phyloP scores from a whole-genome alignment of 805 yeast species.

The Kluyveromyces aestuarii region DNA sequence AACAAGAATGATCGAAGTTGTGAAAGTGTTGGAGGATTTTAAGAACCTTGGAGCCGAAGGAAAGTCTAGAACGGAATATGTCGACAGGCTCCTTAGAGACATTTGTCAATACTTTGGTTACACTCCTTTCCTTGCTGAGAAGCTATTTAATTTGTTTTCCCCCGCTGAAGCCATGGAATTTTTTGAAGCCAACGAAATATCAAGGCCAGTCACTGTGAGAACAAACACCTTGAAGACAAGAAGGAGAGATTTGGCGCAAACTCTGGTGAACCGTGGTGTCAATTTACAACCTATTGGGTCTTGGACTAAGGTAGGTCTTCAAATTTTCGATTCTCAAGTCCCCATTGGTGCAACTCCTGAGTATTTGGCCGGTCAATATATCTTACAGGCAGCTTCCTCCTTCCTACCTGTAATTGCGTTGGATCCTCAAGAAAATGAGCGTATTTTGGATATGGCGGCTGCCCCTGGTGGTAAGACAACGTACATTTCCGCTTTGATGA shows the following conservation, averaged over 20 bases:
- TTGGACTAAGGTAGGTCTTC: slow-evolving; percentile 98
- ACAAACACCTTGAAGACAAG: slow-evolving; percentile 94
- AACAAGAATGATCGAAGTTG: slow-evolving; percentile 92
- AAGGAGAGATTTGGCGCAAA: slow-evolving; percentile 92
- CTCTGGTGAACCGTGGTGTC: slow-evolving; percentile 92
- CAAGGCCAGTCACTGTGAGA: slow-evolving; percentile 93
- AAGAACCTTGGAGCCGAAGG: slow-evolving; percentile 77
- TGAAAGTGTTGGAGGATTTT: slow-evolving; percentile 88
- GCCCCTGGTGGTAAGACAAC: slow-evolving; percentile 99
- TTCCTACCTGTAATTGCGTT: slow-evolving; percentile 96
- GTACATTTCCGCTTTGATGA: slow-evolving; percentile 90
- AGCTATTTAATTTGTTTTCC: slow-evolving; percentile 80
- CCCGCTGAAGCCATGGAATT: slow-evolving; percentile 97
- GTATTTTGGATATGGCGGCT: slow-evolving; percentile 97
- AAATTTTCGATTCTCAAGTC: slow-evolving; percentile 96
- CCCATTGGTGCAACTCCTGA: slow-evolving; percentile 99
- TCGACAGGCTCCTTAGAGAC: slow-evolving; percentile 69
- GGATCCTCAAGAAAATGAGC: slow-evolving; percentile 94
- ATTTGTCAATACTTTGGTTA: slow-evolving; percentile 93
- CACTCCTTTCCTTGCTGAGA: slow-evolving; percentile 84
- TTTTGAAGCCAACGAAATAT: slow-evolving; percentile 95
- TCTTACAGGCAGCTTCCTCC: slow-evolving; percentile 96
- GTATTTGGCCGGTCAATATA: slow-evolving; percentile 94
- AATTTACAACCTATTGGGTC: slow-evolving; percentile 93
- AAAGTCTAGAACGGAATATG: slow-evolving; percentile 74